These are phyloP conservation scores for Penicillium sp. DNA, from an alignment of 2,329 filamentous ascomycete genomes.

Conservation along the genomic window DNA sequence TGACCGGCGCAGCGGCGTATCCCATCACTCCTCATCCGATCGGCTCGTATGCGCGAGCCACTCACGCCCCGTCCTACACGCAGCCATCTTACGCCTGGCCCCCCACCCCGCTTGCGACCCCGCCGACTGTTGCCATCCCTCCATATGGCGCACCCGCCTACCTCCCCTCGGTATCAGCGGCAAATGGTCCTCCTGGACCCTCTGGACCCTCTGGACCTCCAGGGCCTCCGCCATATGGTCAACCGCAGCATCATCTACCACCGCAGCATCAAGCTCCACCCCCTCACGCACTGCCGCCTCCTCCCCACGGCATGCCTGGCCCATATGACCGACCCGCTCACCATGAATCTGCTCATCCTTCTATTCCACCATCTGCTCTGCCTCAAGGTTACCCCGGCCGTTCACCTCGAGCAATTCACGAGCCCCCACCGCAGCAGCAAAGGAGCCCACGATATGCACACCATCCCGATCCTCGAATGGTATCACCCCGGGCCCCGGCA, in stretches of 20 bases:
- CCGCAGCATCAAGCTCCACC: slow-evolving; percentile 30
- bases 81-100: slow-evolving; percentile 48
- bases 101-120: slow-evolving; percentile 50
- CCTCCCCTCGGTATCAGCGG: slow-evolving; percentile 38
- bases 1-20: slow-evolving; percentile 59
- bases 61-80: slow-evolving; percentile 46
- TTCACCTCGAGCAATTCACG: slow-evolving; percentile 33
- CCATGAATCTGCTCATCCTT: slow-evolving; percentile 34
- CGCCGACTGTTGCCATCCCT: slow-evolving; percentile 41
- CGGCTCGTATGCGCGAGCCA: slow-evolving; percentile 57
- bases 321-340: slow-evolving; percentile 42
- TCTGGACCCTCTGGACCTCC: slow-evolving; percentile 19
- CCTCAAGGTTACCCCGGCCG: slow-evolving; percentile 30
- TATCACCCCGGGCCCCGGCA: slow-evolving; percentile 38
- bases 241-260: slow-evolving; percentile 31
- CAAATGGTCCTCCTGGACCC: slow-evolving; percentile 33
- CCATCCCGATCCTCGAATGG: slow-evolving; percentile 39
- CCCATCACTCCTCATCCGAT: slow-evolving; percentile 57
- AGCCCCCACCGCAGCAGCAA: slow-evolving; percentile 29
- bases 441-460: slow-evolving; percentile 36
- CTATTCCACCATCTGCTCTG: slow-evolving; percentile 23
- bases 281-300: slow-evolving; percentile 29
- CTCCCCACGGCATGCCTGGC: slow-evolving; percentile 30
- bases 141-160: slow-evolving; percentile 41
- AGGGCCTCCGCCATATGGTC: slow-evolving; percentile 34